Percentiles rank a stretch among this genome's conserved stretches.
These are phyloP conservation scores for Fagopyrum esculentum DNA, from an alignment of 148 eudicot species.

Conservation along the genomic window DNA sequence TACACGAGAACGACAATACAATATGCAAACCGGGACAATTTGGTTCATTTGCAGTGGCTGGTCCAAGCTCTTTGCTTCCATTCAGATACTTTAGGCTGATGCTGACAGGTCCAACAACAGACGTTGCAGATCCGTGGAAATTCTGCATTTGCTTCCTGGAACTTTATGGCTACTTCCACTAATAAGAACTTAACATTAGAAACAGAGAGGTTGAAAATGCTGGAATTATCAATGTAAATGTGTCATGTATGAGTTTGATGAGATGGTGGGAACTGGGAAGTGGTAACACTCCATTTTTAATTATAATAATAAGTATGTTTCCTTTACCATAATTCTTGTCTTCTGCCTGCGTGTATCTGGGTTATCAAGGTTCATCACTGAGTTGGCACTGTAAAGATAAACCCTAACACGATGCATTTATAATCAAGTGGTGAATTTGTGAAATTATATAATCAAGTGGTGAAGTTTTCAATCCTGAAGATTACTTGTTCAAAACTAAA, in stretches of 20 bases:
- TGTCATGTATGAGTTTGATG: not conserved
- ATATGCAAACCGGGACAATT: constrained; percentile 85
- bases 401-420: too few species aligned
- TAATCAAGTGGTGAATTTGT: too few species aligned
- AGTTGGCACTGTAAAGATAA: too few species aligned
- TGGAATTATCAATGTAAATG: not conserved
- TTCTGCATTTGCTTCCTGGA: constrained; percentile 85
- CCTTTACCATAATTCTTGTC: too few species aligned
- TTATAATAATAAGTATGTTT: too few species aligned
- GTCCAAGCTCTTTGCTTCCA: constrained; percentile 67
- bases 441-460: too few species aligned
- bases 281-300: too few species aligned
- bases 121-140: constrained; percentile 58
- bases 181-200: not conserved
- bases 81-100: constrained; percentile 76
- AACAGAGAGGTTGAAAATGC: not conserved
- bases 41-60: constrained; percentile 72
- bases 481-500: too few species aligned
- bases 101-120: constrained; percentile 67
- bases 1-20: constrained; percentile 71
- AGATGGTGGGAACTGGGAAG: not conserved
- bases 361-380: too few species aligned
- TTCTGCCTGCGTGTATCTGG: too few species aligned
- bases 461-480: too few species aligned
- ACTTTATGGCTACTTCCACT: constrained; percentile 80